A percentile compares a stretch with the other conserved stretches of the same genome.
These are phyloP conservation scores for Acrocalymma vagum DNA, from an alignment of 2,329 filamentous ascomycete genomes.

Conservation along the genomic window DNA sequence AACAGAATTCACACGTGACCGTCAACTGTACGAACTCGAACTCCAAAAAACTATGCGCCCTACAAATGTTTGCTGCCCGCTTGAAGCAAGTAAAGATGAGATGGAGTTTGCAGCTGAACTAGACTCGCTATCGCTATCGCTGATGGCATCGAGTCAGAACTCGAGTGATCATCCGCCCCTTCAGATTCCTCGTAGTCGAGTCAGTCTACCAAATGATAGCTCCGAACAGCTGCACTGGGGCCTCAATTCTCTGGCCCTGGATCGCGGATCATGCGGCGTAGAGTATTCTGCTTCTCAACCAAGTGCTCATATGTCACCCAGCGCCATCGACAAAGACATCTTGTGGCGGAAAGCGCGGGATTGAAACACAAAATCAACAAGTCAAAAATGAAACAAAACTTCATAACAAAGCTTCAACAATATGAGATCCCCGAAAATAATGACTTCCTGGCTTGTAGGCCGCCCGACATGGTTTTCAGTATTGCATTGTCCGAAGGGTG, in stretches of 20 bases:
- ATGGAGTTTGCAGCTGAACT: conserved; percentile 39
- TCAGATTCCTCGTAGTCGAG: conserved; percentile 24
- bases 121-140: conserved; percentile 39
- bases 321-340: conserved; percentile 27
- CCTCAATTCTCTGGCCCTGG: conserved; percentile 39
- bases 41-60: conserved; percentile 32
- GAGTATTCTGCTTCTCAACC: conserved; percentile 33
- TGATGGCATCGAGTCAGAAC: conserved; percentile 32
- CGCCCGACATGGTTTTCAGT: no score
- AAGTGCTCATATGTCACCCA: conserved; percentile 16
- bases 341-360: conserved; percentile 35
- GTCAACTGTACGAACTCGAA: conserved; percentile 33
- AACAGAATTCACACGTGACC: conserved; percentile 33
- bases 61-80: conserved; percentile 38
- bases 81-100: conserved; percentile 41
- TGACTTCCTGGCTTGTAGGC: no score
- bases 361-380: background rate
- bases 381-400: background rate
- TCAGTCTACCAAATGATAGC: conserved; percentile 38
- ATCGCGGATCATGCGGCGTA: conserved; percentile 42
- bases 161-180: conserved; percentile 5
- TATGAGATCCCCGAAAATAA: no score
- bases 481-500: no score
- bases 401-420: no score
- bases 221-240: conserved; percentile 47